Base-by-base conservation (phyloP, 1,284 basidiomycete species). In the Cryptococcus sp. region DNA sequence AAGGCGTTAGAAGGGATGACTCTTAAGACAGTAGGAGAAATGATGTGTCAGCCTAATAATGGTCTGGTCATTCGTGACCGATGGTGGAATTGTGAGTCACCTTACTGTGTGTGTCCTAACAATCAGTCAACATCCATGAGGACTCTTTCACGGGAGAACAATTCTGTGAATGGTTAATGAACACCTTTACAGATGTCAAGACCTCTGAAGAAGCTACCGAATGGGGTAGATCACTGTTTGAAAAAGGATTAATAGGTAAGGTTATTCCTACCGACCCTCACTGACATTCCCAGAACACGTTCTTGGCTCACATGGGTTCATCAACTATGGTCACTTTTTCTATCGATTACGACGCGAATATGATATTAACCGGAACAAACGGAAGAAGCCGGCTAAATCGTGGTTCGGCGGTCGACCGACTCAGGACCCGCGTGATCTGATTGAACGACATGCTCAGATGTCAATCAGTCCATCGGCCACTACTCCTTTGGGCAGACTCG, bases 61-160 rank as follows among this genome's bases (percentile, higher is more conserved):
- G 71, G 71, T 2, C 57, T 76, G 34, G 63, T 73, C 46, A 75
- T 75, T 50, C 58, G 71, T 11, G 72, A 73, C 49, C 61, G 73
- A 43, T 73, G 68, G 68, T 75, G 73, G 73, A 64, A 70, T 47
- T 66, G 70, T 72, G 50, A 64, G 71, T 65, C 0, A 13, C 2
- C 8, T 31, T 43, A 15, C 1, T 14, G 23, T 13, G 37, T 53
- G 30, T 37, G 46, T 10, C 36, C 58, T 58, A 37, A 62, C 41
- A 4, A 5, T 34, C 44, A 65, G 63, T 61, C 56, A 50, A 57
- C 33, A 50, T 63, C 4, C 58, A 64, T 45, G 59, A 61, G 34
- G 62, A 91, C 62, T 86, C 87, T 3, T 95, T 96, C 71, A 89
- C 85, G 10, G 91, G 91, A 0, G 85, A 84, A 57, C 88, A 92